phyloP scores from a whole-genome alignment of 2,329 filamentous ascomycete genomes.

The Aspergillus udagawae region DNA sequence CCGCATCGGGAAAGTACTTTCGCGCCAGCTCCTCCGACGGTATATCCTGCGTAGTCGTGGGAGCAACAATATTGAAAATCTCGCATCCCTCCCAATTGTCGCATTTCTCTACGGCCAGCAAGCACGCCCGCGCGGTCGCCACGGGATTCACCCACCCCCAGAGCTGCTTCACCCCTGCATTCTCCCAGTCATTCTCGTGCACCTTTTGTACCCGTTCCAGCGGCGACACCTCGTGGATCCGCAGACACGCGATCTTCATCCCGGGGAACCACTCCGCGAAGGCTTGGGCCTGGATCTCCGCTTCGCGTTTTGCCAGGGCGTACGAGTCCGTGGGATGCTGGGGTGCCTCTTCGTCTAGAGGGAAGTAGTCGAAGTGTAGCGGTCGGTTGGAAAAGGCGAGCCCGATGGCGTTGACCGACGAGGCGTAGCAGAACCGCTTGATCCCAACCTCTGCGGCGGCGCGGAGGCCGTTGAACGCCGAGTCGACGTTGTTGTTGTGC shows the following conservation, averaged over 20 bases:
- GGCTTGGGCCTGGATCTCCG: conserved; percentile 30
- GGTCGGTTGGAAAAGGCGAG: conserved; percentile 36
- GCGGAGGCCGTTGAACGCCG: conserved; percentile 38
- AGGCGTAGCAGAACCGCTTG: conserved; percentile 34
- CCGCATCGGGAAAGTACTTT: conserved; percentile 22
- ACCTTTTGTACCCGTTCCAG: conserved; percentile 27
- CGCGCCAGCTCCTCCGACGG: conserved; percentile 19
- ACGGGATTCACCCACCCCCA: conserved; percentile 36
- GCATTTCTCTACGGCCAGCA: conserved; percentile 29
- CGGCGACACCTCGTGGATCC: conserved; percentile 35
- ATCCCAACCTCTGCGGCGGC: conserved; percentile 35
- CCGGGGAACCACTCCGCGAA: conserved; percentile 37
- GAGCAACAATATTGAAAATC: conserved; percentile 35
- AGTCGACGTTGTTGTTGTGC: conserved; percentile 37
- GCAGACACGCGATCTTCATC: conserved; percentile 35
- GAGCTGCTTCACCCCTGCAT: conserved; percentile 31
- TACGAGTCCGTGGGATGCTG: conserved; percentile 33
- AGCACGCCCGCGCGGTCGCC: conserved; percentile 34
- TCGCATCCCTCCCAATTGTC: conserved; percentile 30
- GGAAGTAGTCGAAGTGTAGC: conserved; percentile 35
- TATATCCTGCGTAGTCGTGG: conserved; percentile 24
- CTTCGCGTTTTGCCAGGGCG: conserved; percentile 35
- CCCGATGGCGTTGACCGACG: conserved; percentile 37
- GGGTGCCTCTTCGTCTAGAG: conserved; percentile 34
- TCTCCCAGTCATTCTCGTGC: conserved; percentile 32